Percentiles rank a stretch among this genome's conserved stretches.
Conservation (phyloP, 106 monocot genomes). For the Amphibolis antarctica region DNA sequence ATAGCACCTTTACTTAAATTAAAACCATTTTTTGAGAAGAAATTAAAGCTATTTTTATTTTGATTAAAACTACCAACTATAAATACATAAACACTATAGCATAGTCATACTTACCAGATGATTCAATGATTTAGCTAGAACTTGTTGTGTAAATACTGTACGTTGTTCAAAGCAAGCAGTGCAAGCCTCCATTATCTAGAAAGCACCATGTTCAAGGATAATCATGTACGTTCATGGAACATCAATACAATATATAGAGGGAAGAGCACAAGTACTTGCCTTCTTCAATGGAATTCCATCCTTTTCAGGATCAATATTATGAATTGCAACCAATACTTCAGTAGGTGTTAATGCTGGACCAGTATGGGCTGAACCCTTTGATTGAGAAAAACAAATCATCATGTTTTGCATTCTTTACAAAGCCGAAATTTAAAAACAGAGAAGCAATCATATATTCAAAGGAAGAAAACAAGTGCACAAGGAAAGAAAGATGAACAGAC, state of each 20-base stretch:
- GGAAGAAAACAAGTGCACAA: no score
- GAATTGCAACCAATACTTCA: slow-evolving; percentile 92
- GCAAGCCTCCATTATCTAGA: slow-evolving; percentile 89
- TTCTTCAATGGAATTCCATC: slow-evolving; percentile 81
- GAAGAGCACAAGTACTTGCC: slow-evolving; percentile 13
- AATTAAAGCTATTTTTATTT: no score
- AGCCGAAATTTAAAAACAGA: not conserved
- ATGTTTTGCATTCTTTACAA: not conserved
- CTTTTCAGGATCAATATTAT: slow-evolving; percentile 77
- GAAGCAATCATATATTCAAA: slow-evolving; percentile 1
- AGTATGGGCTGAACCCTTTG: slow-evolving; percentile 91
- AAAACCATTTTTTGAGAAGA: no score
- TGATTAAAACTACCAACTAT: not conserved
- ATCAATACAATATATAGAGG: not conserved
- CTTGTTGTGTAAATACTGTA: slow-evolving; percentile 95
- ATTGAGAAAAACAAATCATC: slow-evolving; percentile 1
- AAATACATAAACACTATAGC: not conserved
- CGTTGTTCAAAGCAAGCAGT: slow-evolving; percentile 96
- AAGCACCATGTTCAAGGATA: not conserved
- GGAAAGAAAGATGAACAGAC: no score
- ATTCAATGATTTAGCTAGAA: slow-evolving; percentile 70
- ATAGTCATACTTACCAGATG: slow-evolving; percentile 43
- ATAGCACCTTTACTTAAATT: slow-evolving; percentile 2
- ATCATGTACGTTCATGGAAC: not conserved
- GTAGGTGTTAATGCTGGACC: slow-evolving; percentile 90